A percentile compares a stretch with the other conserved stretches of the same genome.
phyloP scores from a whole-genome alignment of 1,284 basidiomycete species.

The Austroboletus novae-zelandiae region DNA sequence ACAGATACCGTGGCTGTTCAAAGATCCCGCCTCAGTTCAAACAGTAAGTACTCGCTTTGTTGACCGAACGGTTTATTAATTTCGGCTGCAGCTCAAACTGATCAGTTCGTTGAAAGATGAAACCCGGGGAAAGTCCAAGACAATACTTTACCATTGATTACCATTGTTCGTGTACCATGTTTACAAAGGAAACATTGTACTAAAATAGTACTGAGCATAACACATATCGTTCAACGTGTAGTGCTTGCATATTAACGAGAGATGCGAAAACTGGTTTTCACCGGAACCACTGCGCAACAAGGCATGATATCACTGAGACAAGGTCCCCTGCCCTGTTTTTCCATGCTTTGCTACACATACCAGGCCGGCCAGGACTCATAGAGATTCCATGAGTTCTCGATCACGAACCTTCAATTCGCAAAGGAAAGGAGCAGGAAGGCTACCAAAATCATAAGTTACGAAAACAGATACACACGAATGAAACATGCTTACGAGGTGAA shows the following conservation, averaged over 20 bases:
- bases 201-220: too few species aligned
- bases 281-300: too few species aligned
- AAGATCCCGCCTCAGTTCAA: neutral
- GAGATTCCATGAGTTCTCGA: conserved; percentile 1
- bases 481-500: conserved; percentile 9
- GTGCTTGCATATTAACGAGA: too few species aligned
- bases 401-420: conserved; percentile 5
- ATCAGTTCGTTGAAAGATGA: neutral
- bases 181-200: too few species aligned
- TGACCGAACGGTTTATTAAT: too few species aligned
- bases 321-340: too few species aligned
- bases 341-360: too few species aligned
- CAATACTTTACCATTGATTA: neutral
- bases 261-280: too few species aligned
- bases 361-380: neutral
- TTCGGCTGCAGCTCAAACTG: neutral
- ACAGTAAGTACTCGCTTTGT: conserved; percentile 6
- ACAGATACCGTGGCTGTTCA: conserved; percentile 1
- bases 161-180: too few species aligned
- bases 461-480: neutral
- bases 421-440: neutral
- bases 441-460: neutral
- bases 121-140: neutral
- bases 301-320: too few species aligned
- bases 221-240: too few species aligned